Evolutionary conservation across 2,329 filamentous ascomycete genomes (phyloP).

Genomic region (Fusarium miscanthi): DNA sequence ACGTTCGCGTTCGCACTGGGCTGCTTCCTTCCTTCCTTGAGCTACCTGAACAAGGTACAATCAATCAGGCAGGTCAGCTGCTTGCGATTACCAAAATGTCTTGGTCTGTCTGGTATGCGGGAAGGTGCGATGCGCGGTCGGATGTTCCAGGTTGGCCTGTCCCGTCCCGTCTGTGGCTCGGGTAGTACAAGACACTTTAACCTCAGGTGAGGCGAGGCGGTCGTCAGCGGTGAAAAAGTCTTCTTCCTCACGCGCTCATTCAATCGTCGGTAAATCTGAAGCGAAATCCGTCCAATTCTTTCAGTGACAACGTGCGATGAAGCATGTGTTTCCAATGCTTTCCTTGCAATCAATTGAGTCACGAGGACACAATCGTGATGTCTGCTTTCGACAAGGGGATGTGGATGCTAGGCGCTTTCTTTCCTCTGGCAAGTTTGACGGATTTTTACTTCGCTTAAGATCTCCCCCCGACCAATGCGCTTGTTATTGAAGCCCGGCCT

Average conservation of each 20-base stretch:
- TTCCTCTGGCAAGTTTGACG: slow-evolving; percentile 1
- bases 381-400: neutral
- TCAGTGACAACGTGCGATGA: neutral
- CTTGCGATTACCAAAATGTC: slow-evolving; percentile 9
- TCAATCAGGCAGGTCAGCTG: neutral
- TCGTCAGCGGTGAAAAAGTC: slow-evolving; percentile 23
- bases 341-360: slow-evolving; percentile 10
- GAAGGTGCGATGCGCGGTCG: slow-evolving; percentile 22
- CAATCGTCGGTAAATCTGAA: neutral
- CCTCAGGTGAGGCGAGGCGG: neutral
- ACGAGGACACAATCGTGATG: slow-evolving; percentile 1
- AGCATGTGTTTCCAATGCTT: neutral
- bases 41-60: slow-evolving; percentile 1
- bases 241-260: slow-evolving; percentile 7
- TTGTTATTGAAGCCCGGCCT: neutral
- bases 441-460: slow-evolving; percentile 2
- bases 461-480: neutral
- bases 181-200: slow-evolving; percentile 4
- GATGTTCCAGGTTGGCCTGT: slow-evolving; percentile 7
- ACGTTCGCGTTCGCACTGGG: slow-evolving; percentile 10
- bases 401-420: slow-evolving; percentile 8
- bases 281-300: slow-evolving; percentile 5
- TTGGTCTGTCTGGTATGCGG: slow-evolving; percentile 12
- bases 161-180: neutral
- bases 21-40: slow-evolving; percentile 26